Conservation (phyloP, 176 grass and related monocot genomes). For the Paspalum notatum region DNA sequence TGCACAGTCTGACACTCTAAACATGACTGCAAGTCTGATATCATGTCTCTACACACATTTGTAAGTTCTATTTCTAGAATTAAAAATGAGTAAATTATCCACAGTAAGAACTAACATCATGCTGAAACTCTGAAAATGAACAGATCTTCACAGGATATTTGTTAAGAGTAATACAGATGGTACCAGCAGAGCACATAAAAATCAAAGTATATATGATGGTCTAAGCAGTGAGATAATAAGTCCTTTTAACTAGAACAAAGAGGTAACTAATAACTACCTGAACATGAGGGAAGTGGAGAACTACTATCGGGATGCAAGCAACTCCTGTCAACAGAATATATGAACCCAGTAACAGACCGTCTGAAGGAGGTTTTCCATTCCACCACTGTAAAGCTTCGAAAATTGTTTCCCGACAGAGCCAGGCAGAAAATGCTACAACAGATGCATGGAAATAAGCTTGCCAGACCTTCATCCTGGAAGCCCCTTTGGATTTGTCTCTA, state of each 20-base stretch:
- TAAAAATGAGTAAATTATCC: background rate
- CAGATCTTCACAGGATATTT: background rate
- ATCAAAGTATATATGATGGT: slow-evolving; percentile 4
- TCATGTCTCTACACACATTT: background rate
- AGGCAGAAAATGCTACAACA: slow-evolving; percentile 80
- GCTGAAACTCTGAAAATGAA: background rate
- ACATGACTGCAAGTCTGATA: background rate
- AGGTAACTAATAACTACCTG: slow-evolving; percentile 62
- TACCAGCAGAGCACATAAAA: background rate
- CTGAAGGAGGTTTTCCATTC: slow-evolving; percentile 91
- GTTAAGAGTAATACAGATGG: background rate
- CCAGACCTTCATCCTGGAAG: slow-evolving; percentile 89
- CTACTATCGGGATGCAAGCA: slow-evolving; percentile 87
- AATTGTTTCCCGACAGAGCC: slow-evolving; percentile 94
- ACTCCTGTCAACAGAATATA: slow-evolving; percentile 78
- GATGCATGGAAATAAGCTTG: slow-evolving; percentile 93
- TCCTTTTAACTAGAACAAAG: background rate
- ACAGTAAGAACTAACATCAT: slow-evolving; percentile 6
- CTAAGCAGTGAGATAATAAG: background rate
- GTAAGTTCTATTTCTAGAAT: background rate
- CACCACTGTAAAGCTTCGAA: slow-evolving; percentile 98
- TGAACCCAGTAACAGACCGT: slow-evolving; percentile 89
- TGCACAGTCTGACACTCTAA: slow-evolving; percentile 3
- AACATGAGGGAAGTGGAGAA: slow-evolving; percentile 85
- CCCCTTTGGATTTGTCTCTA: slow-evolving; percentile 87